Base-by-base conservation (phyloP, 768 basidiomycete genomes). In the Myochromella boudieri region DNA sequence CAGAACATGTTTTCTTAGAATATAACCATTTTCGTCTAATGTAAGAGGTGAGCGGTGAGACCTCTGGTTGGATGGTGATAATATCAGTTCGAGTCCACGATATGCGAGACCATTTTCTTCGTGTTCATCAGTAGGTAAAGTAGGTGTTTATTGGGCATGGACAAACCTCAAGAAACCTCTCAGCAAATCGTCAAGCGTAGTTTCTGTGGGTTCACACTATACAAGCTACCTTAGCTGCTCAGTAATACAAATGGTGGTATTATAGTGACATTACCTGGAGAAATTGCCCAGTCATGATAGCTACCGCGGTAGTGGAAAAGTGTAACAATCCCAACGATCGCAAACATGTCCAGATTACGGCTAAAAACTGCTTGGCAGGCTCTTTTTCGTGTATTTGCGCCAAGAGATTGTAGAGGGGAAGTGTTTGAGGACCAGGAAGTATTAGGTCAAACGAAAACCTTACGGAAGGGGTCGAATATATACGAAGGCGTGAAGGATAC, bases 281-380 rank as follows among this genome's bases (percentile, higher is more conserved):
- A 31, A 42, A 53, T n/a, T 20, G 20, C 31, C 47, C 48, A 5
- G 34, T 44, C 48, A 58, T 47, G 33, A 58, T 45, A 24, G 54
- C 51, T 11, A 58, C 11, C 24, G 53, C 42, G 17, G 37, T 45
- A 5, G 44, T 29, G 1, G 38, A 44, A 21, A 58, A 53, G 18
- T 34, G 18, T 6, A 4, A 1, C 2, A 53, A 12, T 14, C n/a
- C n/a, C 40, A 25, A 24, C 3, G 47, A 11, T n/a, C 29, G 37
- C 8, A 18, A 41, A 49, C 45, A 52, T n/a, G 41, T 10, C 36
- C 40, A 52, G 26, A 48, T 33, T 2, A 29, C 15, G 2, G 44
- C 44, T 11, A 57, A 24, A 6, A 55, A 42, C 1, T 24, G 7
- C 29, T 39, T 44, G 24, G 44, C 49, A 7, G n/a, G 3, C 2